Evolutionary conservation across 345 rosid genomes (phyloP).

Genomic region (Erysimum cheiranthoides): DNA sequence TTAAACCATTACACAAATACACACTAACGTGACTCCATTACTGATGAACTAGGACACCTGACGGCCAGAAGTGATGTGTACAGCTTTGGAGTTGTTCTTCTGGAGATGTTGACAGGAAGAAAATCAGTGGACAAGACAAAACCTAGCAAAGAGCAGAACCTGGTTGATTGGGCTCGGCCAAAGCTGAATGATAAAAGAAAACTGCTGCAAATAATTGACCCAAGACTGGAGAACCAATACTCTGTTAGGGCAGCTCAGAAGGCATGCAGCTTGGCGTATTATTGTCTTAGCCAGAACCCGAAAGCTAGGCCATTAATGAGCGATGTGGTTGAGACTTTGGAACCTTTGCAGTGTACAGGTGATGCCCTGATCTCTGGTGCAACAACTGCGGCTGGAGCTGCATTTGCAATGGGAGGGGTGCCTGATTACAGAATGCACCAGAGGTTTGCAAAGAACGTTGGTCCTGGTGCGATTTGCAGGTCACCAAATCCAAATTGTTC

Average conservation of each 20-base stretch:
- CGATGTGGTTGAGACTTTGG: conserved; percentile 93
- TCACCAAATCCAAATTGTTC: conserved; percentile 80
- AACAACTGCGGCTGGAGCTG: conserved; percentile 44
- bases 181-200: conserved; percentile 93
- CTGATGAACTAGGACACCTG: conserved; percentile 75
- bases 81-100: conserved; percentile 96
- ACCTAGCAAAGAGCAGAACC: conserved; percentile 94
- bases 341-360: conserved; percentile 73
- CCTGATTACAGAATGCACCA: conserved; percentile 64
- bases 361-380: conserved; percentile 52
- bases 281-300: conserved; percentile 94
- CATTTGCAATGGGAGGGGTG: conserved; percentile 77
- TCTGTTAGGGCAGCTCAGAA: conserved; percentile 91
- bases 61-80: conserved; percentile 96
- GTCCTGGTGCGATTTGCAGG: conserved; percentile 79
- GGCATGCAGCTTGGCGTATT: conserved; percentile 95
- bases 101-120: conserved; percentile 90
- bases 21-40: conserved; percentile 30
- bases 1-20: conserved; percentile 16
- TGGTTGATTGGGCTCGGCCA: conserved; percentile 99
- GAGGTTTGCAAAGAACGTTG: conserved; percentile 71
- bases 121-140: conserved; percentile 95
- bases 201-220: conserved; percentile 87
- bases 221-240: conserved; percentile 85
- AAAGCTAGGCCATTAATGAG: conserved; percentile 98